Evolutionary conservation across 345 rosid genomes (phyloP).

Genomic region (Brassica incana): DNA sequence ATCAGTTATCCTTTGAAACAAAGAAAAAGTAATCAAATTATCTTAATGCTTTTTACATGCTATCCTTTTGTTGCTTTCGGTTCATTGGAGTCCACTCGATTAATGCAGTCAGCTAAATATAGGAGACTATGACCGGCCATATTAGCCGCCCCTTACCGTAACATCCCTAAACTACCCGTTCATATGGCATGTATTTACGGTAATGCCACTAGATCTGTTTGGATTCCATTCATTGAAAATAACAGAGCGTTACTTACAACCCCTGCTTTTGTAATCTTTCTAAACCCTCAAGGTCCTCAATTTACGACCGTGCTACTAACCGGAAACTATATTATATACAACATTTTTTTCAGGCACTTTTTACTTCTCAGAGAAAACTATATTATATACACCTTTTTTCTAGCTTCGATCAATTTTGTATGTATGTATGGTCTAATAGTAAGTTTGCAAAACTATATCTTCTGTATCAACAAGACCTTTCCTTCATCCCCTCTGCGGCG

Average conservation of each 20-base stretch:
- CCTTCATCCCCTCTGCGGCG: constrained; percentile 28
- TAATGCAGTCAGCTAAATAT: neutral
- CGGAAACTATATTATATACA: neutral
- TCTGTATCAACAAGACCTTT: constrained; percentile 16
- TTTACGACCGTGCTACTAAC: neutral
- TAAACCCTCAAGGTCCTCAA: neutral
- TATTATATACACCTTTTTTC: neutral
- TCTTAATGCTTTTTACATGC: neutral
- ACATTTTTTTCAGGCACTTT: neutral
- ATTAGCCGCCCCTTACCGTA: neutral
- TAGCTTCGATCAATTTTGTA: constrained; percentile 11
- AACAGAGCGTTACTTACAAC: neutral
- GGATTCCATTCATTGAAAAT: neutral
- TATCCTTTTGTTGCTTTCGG: constrained; percentile 27
- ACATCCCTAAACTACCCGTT: constrained; percentile 4
- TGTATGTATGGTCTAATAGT: neutral
- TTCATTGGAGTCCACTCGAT: neutral
- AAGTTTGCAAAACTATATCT: neutral
- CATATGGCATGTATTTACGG: neutral
- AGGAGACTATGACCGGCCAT: constrained; percentile 21
- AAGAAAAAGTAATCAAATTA: neutral
- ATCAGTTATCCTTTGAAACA: neutral
- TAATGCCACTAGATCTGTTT: constrained; percentile 1
- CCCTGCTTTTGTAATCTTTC: neutral
- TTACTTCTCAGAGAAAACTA: constrained; percentile 3